Evolutionary conservation across 257 asterid species (phyloP), one percentile per base, ranked within the genome.

Genomic region (Nicotiana undulata): DNA sequence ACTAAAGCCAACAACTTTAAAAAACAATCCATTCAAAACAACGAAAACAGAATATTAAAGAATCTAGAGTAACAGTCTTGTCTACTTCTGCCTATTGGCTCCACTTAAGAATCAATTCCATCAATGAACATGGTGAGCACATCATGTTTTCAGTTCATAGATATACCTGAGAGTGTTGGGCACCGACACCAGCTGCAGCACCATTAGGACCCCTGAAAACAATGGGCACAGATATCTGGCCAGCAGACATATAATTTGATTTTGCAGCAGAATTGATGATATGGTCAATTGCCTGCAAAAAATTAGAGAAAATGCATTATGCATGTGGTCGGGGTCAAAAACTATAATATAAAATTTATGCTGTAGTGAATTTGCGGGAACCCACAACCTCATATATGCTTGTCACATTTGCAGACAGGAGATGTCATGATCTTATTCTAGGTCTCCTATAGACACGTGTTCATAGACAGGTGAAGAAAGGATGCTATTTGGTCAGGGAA

Each of bases 201-300:
- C 98, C 98, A 87, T 94, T 94, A 44, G 97, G 98, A 17, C 97
- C 98, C 89, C 98, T 88, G 84, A 93, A 91, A 79, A 93, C 97
- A 79, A 93, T 89, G 56, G 98, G 96, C 82, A 90, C 97, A 16
- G 89, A 85, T 83, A 93, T 93, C 87, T 93, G 97, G 83, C 97
- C 96, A 24, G 93, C 88, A 61, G 97, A 93, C 98, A 93, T 94
- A 91, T 94, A 93, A 85, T 90, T 90, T 63, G 97, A 89, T 82
- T 94, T 94, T 82, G 97, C 97, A 40, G 97, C 98, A 86, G 98
- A 94, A 87, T 93, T 93, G 74, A 93, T 94, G 51, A 94, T 89
- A 83, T 93, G 98, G 83, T 94, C 98, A 28, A 94, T 93, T 80
- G 94, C 98, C 97, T 93, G 89, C 78, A 72, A 72, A 37, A 46